A percentile compares a stretch with the other conserved stretches of the same genome.
phyloP scores from a whole-genome alignment of 192 early-diverging fungal genomes.

The Linnemannia hyalina region DNA sequence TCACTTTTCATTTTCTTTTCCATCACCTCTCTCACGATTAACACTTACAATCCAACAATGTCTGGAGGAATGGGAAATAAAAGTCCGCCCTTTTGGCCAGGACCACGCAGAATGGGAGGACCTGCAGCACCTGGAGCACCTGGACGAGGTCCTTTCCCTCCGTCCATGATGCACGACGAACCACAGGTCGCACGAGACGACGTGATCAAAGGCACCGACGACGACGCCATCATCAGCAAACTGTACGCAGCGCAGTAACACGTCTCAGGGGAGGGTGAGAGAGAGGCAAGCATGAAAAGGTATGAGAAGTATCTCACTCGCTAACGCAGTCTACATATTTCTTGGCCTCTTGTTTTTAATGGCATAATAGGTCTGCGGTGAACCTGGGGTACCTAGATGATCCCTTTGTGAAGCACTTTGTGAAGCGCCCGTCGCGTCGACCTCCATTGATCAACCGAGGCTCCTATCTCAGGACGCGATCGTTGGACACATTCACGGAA shows the following conservation, averaged over 20 bases:
- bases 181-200: conserved; percentile 64
- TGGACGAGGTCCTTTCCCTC: background rate
- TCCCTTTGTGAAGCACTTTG: conserved; percentile 85
- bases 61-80: conserved; percentile 29
- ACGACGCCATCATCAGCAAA: conserved; percentile 88
- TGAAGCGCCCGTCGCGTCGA: conserved; percentile 76
- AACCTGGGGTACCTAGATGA: conserved; percentile 86
- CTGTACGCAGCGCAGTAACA: conserved; percentile 61
- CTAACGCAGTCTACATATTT: too few species aligned
- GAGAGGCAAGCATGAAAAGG: too few species aligned
- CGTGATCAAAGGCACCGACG: conserved; percentile 90
- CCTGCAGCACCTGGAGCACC: background rate
- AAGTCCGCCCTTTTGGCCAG: conserved; percentile 35
- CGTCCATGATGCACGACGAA: conserved; percentile 4
- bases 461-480: conserved; percentile 80
- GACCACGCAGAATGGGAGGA: conserved; percentile 16
- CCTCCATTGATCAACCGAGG: conserved; percentile 96
- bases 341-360: background rate
- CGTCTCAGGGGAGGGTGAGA: too few species aligned
- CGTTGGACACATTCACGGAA: conserved; percentile 74
- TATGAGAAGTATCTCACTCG: too few species aligned
- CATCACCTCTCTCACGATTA: background rate
- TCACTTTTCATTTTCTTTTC: background rate
- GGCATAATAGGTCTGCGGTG: conserved; percentile 78
- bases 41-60: background rate